Percentiles rank a stretch among this genome's conserved stretches.
These are phyloP conservation scores for Verticillium isaacii DNA, from an alignment of 2,329 filamentous ascomycete species.

Conservation along the genomic window DNA sequence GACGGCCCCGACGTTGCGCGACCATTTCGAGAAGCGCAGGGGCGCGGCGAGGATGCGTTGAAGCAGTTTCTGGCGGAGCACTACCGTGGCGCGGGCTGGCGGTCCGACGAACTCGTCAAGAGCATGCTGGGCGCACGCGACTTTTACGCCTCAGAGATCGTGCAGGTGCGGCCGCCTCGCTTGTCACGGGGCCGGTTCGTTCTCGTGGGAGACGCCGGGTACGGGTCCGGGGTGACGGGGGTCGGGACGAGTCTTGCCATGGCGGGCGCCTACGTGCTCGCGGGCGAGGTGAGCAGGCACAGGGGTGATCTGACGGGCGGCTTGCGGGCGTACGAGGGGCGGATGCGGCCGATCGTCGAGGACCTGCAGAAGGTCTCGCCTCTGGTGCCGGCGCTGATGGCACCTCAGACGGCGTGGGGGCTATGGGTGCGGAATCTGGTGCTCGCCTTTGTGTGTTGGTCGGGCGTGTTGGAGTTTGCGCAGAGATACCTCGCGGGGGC, in stretches of 20 bases:
- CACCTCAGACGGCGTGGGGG: slow-evolving; percentile 20
- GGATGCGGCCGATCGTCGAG: slow-evolving; percentile 33
- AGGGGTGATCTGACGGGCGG: slow-evolving; percentile 19
- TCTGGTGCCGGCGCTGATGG: slow-evolving; percentile 18
- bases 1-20: slow-evolving; percentile 18
- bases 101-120: slow-evolving; percentile 28
- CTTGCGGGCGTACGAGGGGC: slow-evolving; percentile 32
- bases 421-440: slow-evolving; percentile 16
- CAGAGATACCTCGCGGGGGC: background rate
- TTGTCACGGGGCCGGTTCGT: slow-evolving; percentile 36
- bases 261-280: slow-evolving; percentile 44
- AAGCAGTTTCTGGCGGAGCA: slow-evolving; percentile 21
- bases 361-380: slow-evolving; percentile 29
- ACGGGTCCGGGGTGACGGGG: slow-evolving; percentile 39
- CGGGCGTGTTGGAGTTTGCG: background rate
- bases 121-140: slow-evolving; percentile 28
- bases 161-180: slow-evolving; percentile 34
- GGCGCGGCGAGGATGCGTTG: slow-evolving; percentile 25
- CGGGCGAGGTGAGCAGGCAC: slow-evolving; percentile 33
- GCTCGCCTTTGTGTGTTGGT: slow-evolving; percentile 3
- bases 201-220: slow-evolving; percentile 46
- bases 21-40: slow-evolving; percentile 33
- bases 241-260: slow-evolving; percentile 43
- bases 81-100: slow-evolving; percentile 36
- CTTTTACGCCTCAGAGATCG: slow-evolving; percentile 41